A percentile compares a stretch with the other conserved stretches of the same genome.
These are phyloP conservation scores for Emericellopsis atlantica DNA, from an alignment of 2,329 filamentous ascomycete species.

Conservation along the genomic window DNA sequence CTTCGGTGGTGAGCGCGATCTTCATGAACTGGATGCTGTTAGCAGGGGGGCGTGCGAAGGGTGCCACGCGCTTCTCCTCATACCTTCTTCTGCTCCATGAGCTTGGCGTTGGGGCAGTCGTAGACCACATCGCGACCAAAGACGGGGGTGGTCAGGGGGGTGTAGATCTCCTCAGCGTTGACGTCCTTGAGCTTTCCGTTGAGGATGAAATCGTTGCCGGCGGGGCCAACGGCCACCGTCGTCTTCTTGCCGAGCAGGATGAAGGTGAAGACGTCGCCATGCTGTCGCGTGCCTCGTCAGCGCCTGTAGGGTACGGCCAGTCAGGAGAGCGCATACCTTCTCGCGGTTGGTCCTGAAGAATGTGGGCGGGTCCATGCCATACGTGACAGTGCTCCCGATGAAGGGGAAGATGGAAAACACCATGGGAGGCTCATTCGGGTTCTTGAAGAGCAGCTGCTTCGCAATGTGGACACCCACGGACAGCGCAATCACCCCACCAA, in stretches of 20 bases:
- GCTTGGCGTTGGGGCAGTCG: constrained; percentile 79
- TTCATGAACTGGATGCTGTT: constrained; percentile 54
- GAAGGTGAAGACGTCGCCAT: constrained; percentile 85
- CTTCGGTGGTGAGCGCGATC: constrained; percentile 62
- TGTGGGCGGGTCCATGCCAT: constrained; percentile 84
- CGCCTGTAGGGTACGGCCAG: neutral
- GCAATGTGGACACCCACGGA: constrained; percentile 67
- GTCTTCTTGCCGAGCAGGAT: constrained; percentile 80
- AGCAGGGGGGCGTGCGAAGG: neutral
- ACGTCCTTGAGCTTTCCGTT: constrained; percentile 86
- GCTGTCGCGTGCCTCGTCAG: constrained; percentile 23
- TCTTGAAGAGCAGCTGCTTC: constrained; percentile 68
- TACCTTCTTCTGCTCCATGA: constrained; percentile 96
- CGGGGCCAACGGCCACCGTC: constrained; percentile 70
- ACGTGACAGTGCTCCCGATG: constrained; percentile 82
- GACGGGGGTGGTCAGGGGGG: constrained; percentile 56
- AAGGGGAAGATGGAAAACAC: constrained; percentile 76
- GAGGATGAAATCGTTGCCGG: constrained; percentile 82
- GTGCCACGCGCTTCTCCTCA: neutral
- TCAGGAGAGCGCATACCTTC: constrained; percentile 44
- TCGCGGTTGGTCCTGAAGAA: constrained; percentile 69
- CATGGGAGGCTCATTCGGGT: constrained; percentile 66
- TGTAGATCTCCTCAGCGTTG: constrained; percentile 84
- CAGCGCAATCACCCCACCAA: constrained; percentile 32
- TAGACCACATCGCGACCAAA: constrained; percentile 85